Evolutionary conservation across 495 filamentous ascomycete genomes (phyloP), one percentile per base, ranked within the genome.

Genomic region (Trichoderma gamsii): DNA sequence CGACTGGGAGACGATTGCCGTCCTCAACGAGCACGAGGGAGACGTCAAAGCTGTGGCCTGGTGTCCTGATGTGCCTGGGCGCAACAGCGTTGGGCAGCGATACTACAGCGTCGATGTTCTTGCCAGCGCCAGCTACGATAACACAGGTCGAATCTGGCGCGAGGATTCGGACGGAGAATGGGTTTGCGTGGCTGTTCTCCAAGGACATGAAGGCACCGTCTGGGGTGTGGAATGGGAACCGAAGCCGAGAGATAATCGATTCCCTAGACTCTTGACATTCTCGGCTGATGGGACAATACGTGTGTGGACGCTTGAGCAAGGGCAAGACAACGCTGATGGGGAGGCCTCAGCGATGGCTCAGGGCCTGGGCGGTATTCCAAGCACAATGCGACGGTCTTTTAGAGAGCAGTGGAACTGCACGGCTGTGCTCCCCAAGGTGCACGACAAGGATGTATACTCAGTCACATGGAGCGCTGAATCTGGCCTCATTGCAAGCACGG

Each of bases 1-100:
- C 73, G 93, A 97, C 70, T 97, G 91, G 75, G 95, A 99, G 85
- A 97, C 95, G 8, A 86, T 97, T 7, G 94, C 94, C 0, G 94
- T 99, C 67, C 82, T 97, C 77, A 89, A 88, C 77, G 95, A 98
- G 77, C 95, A 99, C 73, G 90, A 90, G 35, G 93, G 90, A 16
- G 95, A 99, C 75, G 93, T 99, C 46, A 99, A 99, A 75, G 91
- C 87, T 67, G 92, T 99, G 5, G 83, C 87, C 0, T 99, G 95
- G 95, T 90, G 95, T 74, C 91, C 92, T 3, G 84, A 86, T 43
- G 72, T 77, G 23, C 75, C 75, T 15, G 73, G 73, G 6, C 71
- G 76, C 4, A 71, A 74, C 18, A 46, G 35, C 16, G 87, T 92
- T 72, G 65, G 65, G 4, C 35, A 13, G 35, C 80, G 78, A 0